These are phyloP conservation scores for Solanum corneliomulleri DNA, from an alignment of 257 asterid genomes.

Conservation along the genomic window DNA sequence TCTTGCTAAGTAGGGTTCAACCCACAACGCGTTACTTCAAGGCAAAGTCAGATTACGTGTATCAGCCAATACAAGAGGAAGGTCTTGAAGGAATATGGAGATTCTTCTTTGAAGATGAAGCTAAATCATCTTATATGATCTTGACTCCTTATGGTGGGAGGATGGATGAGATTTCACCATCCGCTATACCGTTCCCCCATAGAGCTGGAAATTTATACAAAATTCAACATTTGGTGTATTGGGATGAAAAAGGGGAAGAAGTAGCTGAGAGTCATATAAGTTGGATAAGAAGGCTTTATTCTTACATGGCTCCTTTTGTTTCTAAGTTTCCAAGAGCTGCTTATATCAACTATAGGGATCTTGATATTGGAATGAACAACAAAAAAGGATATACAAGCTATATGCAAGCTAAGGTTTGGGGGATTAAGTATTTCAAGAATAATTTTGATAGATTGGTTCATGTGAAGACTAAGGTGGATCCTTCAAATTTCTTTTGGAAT, in stretches of 20 bases:
- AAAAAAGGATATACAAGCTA: background rate
- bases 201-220: background rate
- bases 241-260: background rate
- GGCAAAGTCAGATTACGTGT: slow-evolving; percentile 1
- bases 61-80: background rate
- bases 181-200: background rate
- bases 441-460: background rate
- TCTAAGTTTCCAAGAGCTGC: slow-evolving; percentile 1
- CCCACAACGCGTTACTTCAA: background rate
- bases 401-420: background rate
- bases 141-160: background rate
- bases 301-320: background rate
- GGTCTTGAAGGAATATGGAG: background rate
- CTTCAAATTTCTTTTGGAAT: background rate
- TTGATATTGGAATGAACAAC: slow-evolving; percentile 2
- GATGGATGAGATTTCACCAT: background rate
- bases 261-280: background rate
- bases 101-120: background rate
- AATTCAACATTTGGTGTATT: background rate
- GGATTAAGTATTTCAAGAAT: background rate
- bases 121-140: background rate
- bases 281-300: slow-evolving; percentile 4
- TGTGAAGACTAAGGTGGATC: slow-evolving; percentile 2
- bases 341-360: slow-evolving; percentile 1
- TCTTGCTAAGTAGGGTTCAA: background rate